Percentiles rank a stretch among this genome's conserved stretches.
Evolutionary conservation across 768 basidiomycete genomes (phyloP).

Genomic region (Pleurotus ostreatus): DNA sequence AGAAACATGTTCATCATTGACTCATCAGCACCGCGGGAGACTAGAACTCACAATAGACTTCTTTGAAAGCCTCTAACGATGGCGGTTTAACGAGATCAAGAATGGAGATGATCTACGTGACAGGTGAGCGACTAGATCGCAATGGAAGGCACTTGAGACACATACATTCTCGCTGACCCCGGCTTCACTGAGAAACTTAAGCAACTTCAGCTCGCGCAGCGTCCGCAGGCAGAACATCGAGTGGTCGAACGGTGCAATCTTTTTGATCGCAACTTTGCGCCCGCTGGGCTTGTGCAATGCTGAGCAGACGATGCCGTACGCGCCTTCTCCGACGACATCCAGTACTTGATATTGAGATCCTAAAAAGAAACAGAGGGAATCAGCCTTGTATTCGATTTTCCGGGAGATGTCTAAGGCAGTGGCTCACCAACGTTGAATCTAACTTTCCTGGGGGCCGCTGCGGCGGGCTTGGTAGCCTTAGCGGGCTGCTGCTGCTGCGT

Average conservation of each 20-base stretch:
- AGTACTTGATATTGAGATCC: constrained; percentile 81
- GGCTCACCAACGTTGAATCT: constrained; percentile 79
- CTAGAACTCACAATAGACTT: constrained; percentile 58
- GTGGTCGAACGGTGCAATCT: constrained; percentile 93
- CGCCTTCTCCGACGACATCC: constrained; percentile 87
- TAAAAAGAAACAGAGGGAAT: constrained; percentile 18
- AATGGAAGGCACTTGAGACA: constrained; percentile 13
- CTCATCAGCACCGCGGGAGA: background rate
- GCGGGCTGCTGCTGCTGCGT: constrained; percentile 27
- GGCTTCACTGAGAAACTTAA: constrained; percentile 82
- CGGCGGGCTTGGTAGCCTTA: constrained; percentile 30
- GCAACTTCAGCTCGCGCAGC: constrained; percentile 80
- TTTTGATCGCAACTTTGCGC: constrained; percentile 95
- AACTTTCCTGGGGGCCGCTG: constrained; percentile 73
- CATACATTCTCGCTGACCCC: constrained; percentile 85
- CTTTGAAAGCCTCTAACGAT: constrained; percentile 79
- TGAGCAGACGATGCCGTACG: constrained; percentile 94
- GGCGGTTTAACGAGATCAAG: constrained; percentile 84
- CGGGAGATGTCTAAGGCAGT: constrained; percentile 1
- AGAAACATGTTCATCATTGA: background rate
- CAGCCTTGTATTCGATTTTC: background rate
- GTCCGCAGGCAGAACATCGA: constrained; percentile 92
- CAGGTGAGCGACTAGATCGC: constrained; percentile 5
- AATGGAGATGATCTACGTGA: constrained; percentile 76
- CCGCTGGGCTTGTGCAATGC: constrained; percentile 84